Base-by-base conservation (phyloP, 495 filamentous ascomycete species). In the Lasiosphaeria miniovina region DNA sequence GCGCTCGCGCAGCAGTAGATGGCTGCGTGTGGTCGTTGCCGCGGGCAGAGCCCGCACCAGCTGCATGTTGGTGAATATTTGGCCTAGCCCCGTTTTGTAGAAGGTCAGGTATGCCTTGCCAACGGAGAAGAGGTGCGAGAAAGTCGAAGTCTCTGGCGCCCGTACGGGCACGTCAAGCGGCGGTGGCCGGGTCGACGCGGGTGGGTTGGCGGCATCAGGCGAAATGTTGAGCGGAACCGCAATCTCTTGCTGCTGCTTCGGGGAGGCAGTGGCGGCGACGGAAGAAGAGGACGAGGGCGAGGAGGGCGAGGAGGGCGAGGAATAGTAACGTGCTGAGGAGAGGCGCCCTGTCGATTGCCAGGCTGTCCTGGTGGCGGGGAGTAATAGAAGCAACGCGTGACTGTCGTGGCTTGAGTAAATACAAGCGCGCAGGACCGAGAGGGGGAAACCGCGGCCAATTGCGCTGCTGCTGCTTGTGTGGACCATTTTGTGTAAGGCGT, bases 31-130 rank as follows among this genome's bases (percentile, higher is more conserved):
- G 24, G 15, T 32, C 6, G 61, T 46, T 46, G 58, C 12, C 10
- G 38, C 3, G 50, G 58, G 24, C 14, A 10, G 51, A 45, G 66
- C 58, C 14, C 54, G 57, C 7, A 87, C 75, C 50, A 85, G 82
- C n/a, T 75, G 74, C 15, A 82, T 78, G 74, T 90, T 91, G 34
- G 64, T 66, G 58, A 74, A 77, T 56, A 96, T 84, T 55, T 86
- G 83, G 63, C 81, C 82, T 33, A 96, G 70, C 12, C 93, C 93
- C 32, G 84, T 82, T 70, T 95, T 96, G 84, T 96, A 98, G 82
- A 98, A 98, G 36, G 74, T 72, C 6, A 85, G 66, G 72, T 89
- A 89, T 24, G 82, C 77, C 55, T 82, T 83, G 49, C 85, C 87
- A 4, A 77, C 67, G 0, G 60, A 49, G 65, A 80, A 73, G 43